Evolutionary conservation across 2,329 filamentous ascomycete species (phyloP).

Genomic region (Diaporthe eres): DNA sequence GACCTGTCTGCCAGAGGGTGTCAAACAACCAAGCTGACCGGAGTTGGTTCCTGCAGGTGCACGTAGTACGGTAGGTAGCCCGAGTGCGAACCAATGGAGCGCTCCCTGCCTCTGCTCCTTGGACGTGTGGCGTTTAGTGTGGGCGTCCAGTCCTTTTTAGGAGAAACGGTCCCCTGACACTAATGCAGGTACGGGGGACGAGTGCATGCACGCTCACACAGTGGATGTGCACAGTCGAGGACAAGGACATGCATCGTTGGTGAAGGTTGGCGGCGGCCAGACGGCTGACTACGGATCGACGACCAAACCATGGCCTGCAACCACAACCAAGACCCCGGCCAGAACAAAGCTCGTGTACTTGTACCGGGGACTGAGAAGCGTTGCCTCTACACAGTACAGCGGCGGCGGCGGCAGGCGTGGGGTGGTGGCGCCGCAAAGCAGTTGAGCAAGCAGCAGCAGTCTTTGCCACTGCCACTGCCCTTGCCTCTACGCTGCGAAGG

Average conservation of each 20-base stretch:
- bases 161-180: constrained; percentile 43
- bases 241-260: constrained; percentile 34
- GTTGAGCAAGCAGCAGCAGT: neutral
- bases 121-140: constrained; percentile 38
- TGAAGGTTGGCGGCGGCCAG: constrained; percentile 26
- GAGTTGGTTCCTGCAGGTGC: constrained; percentile 31
- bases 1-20: constrained; percentile 22
- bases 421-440: neutral
- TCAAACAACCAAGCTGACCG: constrained; percentile 31
- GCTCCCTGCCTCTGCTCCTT: constrained; percentile 16
- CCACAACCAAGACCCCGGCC: neutral
- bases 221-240: constrained; percentile 31
- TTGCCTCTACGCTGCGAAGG: neutral
- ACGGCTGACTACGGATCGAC: constrained; percentile 30
- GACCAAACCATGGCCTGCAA: constrained; percentile 23
- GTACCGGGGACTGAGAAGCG: neutral
- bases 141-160: constrained; percentile 40
- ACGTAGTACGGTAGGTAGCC: constrained; percentile 9
- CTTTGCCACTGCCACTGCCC: neutral
- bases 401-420: constrained; percentile 13
- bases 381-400: neutral
- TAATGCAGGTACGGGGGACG: constrained; percentile 43
- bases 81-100: constrained; percentile 33
- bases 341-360: neutral
- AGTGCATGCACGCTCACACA: constrained; percentile 28